Evolutionary conservation across 768 basidiomycete species (phyloP).

Genomic region (Trametes gibbosa): DNA sequence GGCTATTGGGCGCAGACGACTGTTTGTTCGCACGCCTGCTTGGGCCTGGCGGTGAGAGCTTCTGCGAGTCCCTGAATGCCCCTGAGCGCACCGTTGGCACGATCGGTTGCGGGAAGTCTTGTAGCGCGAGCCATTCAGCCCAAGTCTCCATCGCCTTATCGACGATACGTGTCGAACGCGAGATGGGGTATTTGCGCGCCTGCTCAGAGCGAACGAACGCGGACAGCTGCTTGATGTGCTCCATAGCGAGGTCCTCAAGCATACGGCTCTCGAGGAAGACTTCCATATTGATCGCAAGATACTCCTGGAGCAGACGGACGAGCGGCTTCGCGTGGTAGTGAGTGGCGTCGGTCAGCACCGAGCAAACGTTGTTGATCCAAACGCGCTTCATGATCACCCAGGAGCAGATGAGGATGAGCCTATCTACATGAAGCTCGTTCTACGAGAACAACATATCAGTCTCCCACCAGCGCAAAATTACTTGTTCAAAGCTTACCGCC

Average conservation of each 20-base stretch:
- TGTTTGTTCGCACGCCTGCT: constrained; percentile 19
- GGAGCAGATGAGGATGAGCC: constrained; percentile 82
- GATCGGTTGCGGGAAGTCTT: constrained; percentile 66
- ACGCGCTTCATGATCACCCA: constrained; percentile 63
- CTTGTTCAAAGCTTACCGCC: constrained; percentile 55
- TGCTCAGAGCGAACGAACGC: constrained; percentile 59
- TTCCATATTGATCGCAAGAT: constrained; percentile 83
- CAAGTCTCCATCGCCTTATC: constrained; percentile 57
- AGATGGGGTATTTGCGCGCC: constrained; percentile 58
- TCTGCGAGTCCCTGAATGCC: constrained; percentile 28
- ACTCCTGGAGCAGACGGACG: constrained; percentile 67
- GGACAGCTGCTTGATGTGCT: constrained; percentile 67
- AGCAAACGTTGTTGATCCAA: constrained; percentile 73
- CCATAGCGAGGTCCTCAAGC: constrained; percentile 69
- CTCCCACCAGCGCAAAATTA: neutral
- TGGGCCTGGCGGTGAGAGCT: constrained; percentile 32
- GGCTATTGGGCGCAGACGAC: constrained; percentile 30
- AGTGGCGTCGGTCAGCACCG: constrained; percentile 78
- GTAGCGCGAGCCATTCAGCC: constrained; percentile 64
- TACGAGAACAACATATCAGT: neutral
- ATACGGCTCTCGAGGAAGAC: constrained; percentile 77
- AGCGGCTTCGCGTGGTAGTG: constrained; percentile 72
- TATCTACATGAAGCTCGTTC: constrained; percentile 89
- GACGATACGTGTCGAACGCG: constrained; percentile 54
- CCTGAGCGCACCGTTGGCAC: constrained; percentile 30